Evolutionary conservation across 768 basidiomycete genomes (phyloP), one percentile per base, ranked within the genome.

Genomic region (Phanerodontia chrysosporium): DNA sequence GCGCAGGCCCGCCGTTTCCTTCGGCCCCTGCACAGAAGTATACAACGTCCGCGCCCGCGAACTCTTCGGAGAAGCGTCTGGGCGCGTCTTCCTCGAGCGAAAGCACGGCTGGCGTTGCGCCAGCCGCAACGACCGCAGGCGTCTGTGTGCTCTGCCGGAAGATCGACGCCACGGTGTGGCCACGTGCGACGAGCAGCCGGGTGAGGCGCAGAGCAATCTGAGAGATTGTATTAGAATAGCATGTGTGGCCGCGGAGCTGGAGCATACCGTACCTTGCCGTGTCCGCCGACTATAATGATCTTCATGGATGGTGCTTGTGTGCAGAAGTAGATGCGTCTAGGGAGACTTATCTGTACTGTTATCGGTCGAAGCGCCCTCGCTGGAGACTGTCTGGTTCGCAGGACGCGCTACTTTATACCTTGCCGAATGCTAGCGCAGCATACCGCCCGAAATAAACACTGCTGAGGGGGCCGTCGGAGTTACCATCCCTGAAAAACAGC

Each of bases 1-100:
- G 66, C 64, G 82, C 81, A 35, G 75, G 74, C 0, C 80, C 80
- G 6, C 83, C 85, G 62, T 83, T 83, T 0, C 83, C 83, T 0
- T 85, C 85, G 0, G 86, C 81, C 10, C 79, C 78, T 1, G 78
- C 78, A n/a, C 74, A 63, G 63, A 75, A 80, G 53, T 76, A 64
- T 18, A 80, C 75, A 18, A 68, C 63, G 49, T 76, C 64, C 4
- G 69, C 44, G 3, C 45, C 51, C 3, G 13, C 3, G 65, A 89
- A 84, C 0, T 74, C 73, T 1, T 71, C 61, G 3, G 76, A 74
- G 62, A 88, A 81, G n/a, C 80, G 75, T 1, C 70, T 60, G 0
- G 8, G 75, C 72, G 0, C 65, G 14, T 76, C 71, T n/a, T 82
- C 77, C 63, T 87, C 86, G 28, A 89, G 74, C 1, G 83, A 83